Conservation (phyloP, 2,329 filamentous ascomycete genomes). For the Rutstroemia sp. region DNA sequence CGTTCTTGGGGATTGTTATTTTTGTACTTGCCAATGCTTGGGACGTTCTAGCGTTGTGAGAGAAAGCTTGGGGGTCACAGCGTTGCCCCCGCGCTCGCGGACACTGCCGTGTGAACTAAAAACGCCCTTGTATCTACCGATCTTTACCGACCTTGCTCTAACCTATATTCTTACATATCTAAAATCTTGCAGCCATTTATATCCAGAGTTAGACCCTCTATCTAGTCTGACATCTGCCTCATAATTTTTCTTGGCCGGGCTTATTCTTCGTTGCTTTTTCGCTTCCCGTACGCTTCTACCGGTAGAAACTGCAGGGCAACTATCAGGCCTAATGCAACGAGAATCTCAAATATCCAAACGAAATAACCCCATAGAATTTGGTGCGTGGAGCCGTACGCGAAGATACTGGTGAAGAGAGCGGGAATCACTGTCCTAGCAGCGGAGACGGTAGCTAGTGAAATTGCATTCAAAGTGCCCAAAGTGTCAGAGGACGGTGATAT, state of each 20-base stretch:
- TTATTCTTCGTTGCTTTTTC: background rate
- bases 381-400: slow-evolving; percentile 56
- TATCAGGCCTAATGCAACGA: slow-evolving; percentile 28
- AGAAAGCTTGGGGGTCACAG: too few species aligned
- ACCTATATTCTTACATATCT: too few species aligned
- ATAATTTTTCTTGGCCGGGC: background rate
- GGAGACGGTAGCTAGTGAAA: slow-evolving; percentile 55
- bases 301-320: slow-evolving; percentile 31
- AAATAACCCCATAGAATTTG: slow-evolving; percentile 58
- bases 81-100: too few species aligned
- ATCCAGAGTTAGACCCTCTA: background rate
- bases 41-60: too few species aligned
- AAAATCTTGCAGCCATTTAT: too few species aligned
- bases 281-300: slow-evolving; percentile 23
- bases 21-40: too few species aligned
- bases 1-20: too few species aligned
- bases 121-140: too few species aligned
- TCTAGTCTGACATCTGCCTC: too few species aligned
- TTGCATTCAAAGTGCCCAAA: slow-evolving; percentile 64
- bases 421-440: slow-evolving; percentile 60
- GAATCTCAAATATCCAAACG: slow-evolving; percentile 52
- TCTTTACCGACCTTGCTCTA: too few species aligned
- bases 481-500: slow-evolving; percentile 56
- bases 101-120: too few species aligned
- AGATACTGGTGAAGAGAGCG: slow-evolving; percentile 58